These are phyloP conservation scores for Pleurotus pulmonarius DNA, from an alignment of 768 basidiomycete genomes.

Conservation along the genomic window DNA sequence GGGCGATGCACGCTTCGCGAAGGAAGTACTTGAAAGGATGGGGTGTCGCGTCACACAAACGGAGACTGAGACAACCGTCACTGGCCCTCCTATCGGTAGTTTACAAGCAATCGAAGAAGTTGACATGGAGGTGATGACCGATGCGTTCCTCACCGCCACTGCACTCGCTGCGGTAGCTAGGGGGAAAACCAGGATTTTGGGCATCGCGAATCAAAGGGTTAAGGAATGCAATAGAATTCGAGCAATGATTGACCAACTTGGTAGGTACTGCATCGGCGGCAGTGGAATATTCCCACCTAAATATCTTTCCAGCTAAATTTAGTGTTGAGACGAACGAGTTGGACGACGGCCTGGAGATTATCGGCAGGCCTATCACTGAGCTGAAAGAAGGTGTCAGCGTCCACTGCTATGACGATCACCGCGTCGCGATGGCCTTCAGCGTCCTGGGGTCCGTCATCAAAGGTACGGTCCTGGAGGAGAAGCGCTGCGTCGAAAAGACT, in stretches of 20 bases:
- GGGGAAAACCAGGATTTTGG: constrained; percentile 78
- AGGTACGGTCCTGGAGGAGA: constrained; percentile 87
- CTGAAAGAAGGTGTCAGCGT: constrained; percentile 74
- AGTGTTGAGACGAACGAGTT: constrained; percentile 90
- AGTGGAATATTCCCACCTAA: background rate
- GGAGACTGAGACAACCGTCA: constrained; percentile 83
- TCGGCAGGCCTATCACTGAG: constrained; percentile 64
- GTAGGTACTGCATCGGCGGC: constrained; percentile 37
- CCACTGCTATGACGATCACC: constrained; percentile 97
- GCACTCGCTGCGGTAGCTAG: constrained; percentile 82
- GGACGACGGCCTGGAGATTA: constrained; percentile 88
- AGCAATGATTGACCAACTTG: constrained; percentile 95
- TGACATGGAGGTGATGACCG: constrained; percentile 99
- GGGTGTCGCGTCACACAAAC: constrained; percentile 92
- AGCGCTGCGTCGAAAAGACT: constrained; percentile 97
- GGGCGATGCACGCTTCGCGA: constrained; percentile 96
- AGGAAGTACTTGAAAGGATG: constrained; percentile 90
- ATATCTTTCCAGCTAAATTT: constrained; percentile 69
- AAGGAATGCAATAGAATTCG: constrained; percentile 97
- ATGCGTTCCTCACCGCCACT: constrained; percentile 95
- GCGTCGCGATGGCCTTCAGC: constrained; percentile 98
- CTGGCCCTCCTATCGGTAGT: constrained; percentile 78
- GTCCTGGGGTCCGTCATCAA: constrained; percentile 74
- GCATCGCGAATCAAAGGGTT: constrained; percentile 97
- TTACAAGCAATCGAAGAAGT: constrained; percentile 82